Evolutionary conservation across 2,329 filamentous ascomycete genomes (phyloP).

Genomic region (Cladorrhinum sp.): DNA sequence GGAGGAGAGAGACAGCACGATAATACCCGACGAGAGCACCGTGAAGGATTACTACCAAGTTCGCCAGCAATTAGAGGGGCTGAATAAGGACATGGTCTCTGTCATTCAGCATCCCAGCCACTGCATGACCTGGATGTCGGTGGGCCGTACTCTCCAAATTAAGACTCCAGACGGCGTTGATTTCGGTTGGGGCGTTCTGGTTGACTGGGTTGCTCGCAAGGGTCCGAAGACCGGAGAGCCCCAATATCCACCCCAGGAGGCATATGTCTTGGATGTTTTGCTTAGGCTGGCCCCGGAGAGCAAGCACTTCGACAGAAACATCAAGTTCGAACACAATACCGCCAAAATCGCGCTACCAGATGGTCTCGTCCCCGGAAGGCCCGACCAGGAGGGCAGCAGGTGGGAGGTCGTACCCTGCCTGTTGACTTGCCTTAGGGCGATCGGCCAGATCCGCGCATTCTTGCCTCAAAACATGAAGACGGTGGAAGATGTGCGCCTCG

Average conservation of each 20-base stretch:
- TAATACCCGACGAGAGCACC: conserved; percentile 79
- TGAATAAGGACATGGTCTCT: conserved; percentile 82
- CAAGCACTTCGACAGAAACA: conserved; percentile 41
- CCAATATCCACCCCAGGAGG: conserved; percentile 70
- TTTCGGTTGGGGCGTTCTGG: conserved; percentile 91
- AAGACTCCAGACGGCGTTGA: conserved; percentile 72
- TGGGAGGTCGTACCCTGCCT: conserved; percentile 85
- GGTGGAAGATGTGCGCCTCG: conserved; percentile 61
- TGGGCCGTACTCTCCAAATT: conserved; percentile 83
- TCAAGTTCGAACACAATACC: conserved; percentile 28
- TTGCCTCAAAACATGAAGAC: conserved; percentile 73
- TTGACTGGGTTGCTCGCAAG: conserved; percentile 67
- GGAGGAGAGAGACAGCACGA: conserved; percentile 66
- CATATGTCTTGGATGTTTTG: conserved; percentile 78
- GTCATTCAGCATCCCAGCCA: conserved; percentile 92
- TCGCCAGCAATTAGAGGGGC: conserved; percentile 76
- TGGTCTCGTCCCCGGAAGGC: conserved; percentile 60
- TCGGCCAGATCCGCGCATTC: conserved; percentile 81
- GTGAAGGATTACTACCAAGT: conserved; percentile 95
- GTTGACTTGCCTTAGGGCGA: conserved; percentile 77
- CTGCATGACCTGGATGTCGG: conserved; percentile 77
- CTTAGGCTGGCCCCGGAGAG: conserved; percentile 56
- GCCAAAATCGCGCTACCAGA: conserved; percentile 49
- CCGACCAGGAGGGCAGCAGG: conserved; percentile 64
- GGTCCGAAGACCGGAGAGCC: conserved; percentile 64